Base-by-base conservation (phyloP, 306 rosid species). In the Gillenia trifoliata region DNA sequence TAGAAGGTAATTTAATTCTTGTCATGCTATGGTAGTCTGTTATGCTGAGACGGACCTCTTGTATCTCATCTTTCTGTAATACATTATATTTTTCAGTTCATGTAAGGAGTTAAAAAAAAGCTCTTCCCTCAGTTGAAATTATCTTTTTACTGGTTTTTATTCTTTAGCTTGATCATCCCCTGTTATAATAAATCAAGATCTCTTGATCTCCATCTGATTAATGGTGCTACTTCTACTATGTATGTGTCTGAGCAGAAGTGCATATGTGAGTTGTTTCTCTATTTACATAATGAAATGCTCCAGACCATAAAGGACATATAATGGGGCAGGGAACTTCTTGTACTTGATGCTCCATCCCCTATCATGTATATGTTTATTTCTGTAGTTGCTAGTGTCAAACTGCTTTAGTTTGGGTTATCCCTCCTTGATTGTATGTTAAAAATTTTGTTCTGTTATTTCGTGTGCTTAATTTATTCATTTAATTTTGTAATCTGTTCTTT, bases 401-500 rank as follows among this genome's bases (percentile, higher is more conserved):
- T 22, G 45, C 11, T 36, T 26, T 38, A 17, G 31, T 65, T 26
- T 12, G 28, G 23, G 28, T 11, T 73, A 10, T 68, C 4, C 12
- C 20, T 25, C 4, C 28, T 26, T 20, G 34, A 9, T 41, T 69
- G 0, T 69, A 36, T 3, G 54, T 17, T 55, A 36, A 64, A 2
- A 19, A 29, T 49, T 62, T 41, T 47, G n/a, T n/a, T 68, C 50
- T n/a, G 26, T 79, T 64, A 20, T 60, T 72, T 65, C 19, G 34
- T 54, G 70, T 57, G 43, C 15, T 54, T 55, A 50, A 52, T 34
- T 55, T 56, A 26, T 74, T 56, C 72, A 71, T 70, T 47, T 70
- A 82, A 68, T 33, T 79, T 69, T 20, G 65, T 45, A 28, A 28
- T 57, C 64, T 40, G 49, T 65, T 77, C 70, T 83, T 75, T 63